These are phyloP conservation scores for Bjerkandera adusta DNA, from an alignment of 1,284 basidiomycete genomes.

Conservation along the genomic window DNA sequence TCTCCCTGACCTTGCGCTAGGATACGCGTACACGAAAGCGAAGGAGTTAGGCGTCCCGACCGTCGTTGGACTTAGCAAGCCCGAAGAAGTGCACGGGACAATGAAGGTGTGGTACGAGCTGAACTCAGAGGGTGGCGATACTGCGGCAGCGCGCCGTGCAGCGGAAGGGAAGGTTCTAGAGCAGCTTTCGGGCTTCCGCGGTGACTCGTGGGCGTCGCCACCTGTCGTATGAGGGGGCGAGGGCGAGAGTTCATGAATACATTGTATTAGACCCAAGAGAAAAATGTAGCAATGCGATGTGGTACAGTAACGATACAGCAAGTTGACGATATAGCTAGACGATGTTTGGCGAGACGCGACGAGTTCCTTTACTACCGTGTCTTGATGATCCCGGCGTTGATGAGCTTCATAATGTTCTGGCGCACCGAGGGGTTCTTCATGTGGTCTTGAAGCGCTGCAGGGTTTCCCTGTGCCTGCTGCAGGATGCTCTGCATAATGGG, in stretches of 20 bases:
- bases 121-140: constrained; percentile 33
- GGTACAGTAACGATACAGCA: constrained; percentile 22
- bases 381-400: constrained; percentile 91
- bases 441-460: constrained; percentile 90
- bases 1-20: constrained; percentile 70
- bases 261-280: background rate
- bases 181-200: constrained; percentile 32
- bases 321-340: constrained; percentile 12
- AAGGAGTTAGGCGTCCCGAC: constrained; percentile 56
- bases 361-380: constrained; percentile 47
- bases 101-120: constrained; percentile 66
- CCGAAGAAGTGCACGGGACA: constrained; percentile 73
- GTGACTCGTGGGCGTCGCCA: constrained; percentile 55
- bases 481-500: constrained; percentile 93
- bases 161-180: constrained; percentile 49
- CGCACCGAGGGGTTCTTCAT: constrained; percentile 92
- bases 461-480: constrained; percentile 92
- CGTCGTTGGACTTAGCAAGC: constrained; percentile 73
- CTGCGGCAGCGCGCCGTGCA: background rate
- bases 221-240: too few relatives aligned
- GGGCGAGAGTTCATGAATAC: too few relatives aligned
- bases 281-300: constrained; percentile 15
- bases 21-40: constrained; percentile 62
- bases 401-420: constrained; percentile 88
- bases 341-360: too few relatives aligned